Percentiles rank a stretch among this genome's conserved stretches.
Evolutionary conservation across 192 early-diverging fungal species (phyloP).

Genomic region (Coemansia sp.): DNA sequence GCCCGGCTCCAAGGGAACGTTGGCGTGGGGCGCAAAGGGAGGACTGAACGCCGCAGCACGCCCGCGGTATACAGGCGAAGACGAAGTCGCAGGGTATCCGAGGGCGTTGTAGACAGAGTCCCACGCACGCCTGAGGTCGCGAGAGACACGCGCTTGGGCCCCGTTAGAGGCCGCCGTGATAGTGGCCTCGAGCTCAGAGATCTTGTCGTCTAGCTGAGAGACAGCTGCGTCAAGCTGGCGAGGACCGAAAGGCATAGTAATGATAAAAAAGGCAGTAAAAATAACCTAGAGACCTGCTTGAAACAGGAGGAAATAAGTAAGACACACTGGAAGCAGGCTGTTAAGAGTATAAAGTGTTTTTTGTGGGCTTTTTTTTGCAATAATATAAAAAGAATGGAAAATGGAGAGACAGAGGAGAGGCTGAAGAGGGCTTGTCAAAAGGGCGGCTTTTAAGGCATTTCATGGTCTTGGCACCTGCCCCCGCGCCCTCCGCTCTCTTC

Average conservation of each 20-base stretch:
- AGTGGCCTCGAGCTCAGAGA: conserved; percentile 41
- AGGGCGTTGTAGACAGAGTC: conserved; percentile 50
- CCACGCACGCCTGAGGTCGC: conserved; percentile 50
- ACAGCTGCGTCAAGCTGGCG: conserved; percentile 40
- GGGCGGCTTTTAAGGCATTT: background rate
- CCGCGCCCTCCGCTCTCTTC: background rate
- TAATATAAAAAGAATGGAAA: background rate
- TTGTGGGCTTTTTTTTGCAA: background rate
- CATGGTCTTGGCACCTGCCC: conserved; percentile 1
- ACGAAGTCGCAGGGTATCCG: conserved; percentile 32
- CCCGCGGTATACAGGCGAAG: conserved; percentile 4
- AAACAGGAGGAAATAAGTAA: background rate
- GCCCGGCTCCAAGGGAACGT: conserved; percentile 40
- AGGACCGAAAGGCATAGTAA: conserved; percentile 33
- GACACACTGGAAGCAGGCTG: background rate
- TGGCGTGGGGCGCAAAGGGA: conserved; percentile 16
- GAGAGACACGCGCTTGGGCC: conserved; percentile 43
- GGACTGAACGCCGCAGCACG: conserved; percentile 17
- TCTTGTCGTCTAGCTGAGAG: conserved; percentile 47
- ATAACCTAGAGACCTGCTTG: background rate
- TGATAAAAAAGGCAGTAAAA: conserved; percentile 2
- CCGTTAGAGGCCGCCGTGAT: conserved; percentile 39
- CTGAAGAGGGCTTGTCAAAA: background rate
- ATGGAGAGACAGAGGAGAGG: background rate
- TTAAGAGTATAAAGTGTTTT: background rate